phyloP scores from a whole-genome alignment of 441 rosid species.

The Populus trichocarpa region DNA sequence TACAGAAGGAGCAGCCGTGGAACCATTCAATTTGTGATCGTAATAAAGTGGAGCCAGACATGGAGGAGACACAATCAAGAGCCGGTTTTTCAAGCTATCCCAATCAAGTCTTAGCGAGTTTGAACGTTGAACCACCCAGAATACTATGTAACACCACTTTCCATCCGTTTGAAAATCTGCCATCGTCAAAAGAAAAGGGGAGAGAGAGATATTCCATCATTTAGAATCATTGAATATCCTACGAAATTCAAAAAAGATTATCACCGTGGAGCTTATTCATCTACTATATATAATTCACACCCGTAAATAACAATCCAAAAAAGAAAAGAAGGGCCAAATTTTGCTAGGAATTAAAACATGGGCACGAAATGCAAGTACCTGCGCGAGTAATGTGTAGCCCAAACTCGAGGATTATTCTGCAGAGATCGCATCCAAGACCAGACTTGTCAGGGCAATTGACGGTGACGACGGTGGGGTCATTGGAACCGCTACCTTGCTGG shows the following conservation, averaged over 20 bases:
- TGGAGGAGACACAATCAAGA: constrained; percentile 55
- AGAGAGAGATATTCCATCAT: not conserved
- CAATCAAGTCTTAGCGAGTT: constrained; percentile 45
- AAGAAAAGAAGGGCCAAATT: not conserved
- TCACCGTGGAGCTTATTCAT: not conserved
- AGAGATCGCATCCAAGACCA: constrained; percentile 76
- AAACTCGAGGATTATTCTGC: constrained; percentile 68
- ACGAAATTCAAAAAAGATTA: not conserved
- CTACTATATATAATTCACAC: not conserved
- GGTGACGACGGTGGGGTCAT: constrained; percentile 61
- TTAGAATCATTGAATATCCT: not conserved
- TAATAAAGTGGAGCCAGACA: constrained; percentile 38
- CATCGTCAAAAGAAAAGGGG: not conserved
- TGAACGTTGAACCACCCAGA: constrained; percentile 72
- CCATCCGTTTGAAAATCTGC: constrained; percentile 90
- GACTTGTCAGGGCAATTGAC: constrained; percentile 78
- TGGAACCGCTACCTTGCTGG: constrained; percentile 42
- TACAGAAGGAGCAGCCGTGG: constrained; percentile 35
- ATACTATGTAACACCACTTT: constrained; percentile 74
- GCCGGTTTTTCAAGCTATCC: constrained; percentile 63
- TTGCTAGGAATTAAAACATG: no score
- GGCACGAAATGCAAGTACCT: constrained; percentile 31
- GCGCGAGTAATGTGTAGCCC: constrained; percentile 71
- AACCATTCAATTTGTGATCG: constrained; percentile 30
- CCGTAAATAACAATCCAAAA: not conserved